Evolutionary conservation across 805 yeast genomes (phyloP).

Genomic region (Wickerhamomyces hampshirensis): DNA sequence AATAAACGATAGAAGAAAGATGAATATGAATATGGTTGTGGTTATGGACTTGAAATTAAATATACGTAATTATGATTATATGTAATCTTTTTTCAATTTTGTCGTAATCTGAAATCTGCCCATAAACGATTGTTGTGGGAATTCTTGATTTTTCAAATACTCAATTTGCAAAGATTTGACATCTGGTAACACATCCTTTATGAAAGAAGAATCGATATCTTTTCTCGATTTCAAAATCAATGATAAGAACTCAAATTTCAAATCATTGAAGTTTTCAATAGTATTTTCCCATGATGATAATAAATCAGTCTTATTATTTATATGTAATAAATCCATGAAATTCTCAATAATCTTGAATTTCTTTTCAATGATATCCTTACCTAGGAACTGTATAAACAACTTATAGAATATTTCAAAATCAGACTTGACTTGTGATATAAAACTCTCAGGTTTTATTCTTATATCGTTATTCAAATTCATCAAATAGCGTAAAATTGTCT

Average conservation of each 20-base stretch:
- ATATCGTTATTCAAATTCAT: slow-evolving; percentile 38
- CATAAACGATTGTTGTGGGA: slow-evolving; percentile 12
- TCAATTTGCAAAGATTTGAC: slow-evolving; percentile 10
- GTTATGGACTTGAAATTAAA: neutral
- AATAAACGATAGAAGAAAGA: slow-evolving; percentile 2
- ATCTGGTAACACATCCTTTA: slow-evolving; percentile 11
- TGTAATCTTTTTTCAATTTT: slow-evolving; percentile 13
- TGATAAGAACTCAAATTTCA: slow-evolving; percentile 66
- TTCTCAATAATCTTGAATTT: slow-evolving; percentile 58
- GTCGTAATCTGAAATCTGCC: slow-evolving; percentile 11
- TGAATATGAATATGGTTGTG: too few species aligned
- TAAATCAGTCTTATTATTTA: slow-evolving; percentile 42
- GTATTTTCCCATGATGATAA: slow-evolving; percentile 57
- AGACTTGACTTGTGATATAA: slow-evolving; percentile 47
- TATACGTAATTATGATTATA: slow-evolving; percentile 1
- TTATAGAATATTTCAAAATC: slow-evolving; percentile 57
- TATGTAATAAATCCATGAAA: slow-evolving; percentile 50
- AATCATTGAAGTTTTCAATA: slow-evolving; percentile 65
- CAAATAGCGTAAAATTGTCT: slow-evolving; percentile 44
- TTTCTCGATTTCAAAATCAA: slow-evolving; percentile 49
- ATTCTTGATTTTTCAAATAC: slow-evolving; percentile 7
- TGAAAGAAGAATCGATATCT: slow-evolving; percentile 26
- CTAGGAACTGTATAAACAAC: slow-evolving; percentile 42
- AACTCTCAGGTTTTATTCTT: slow-evolving; percentile 37
- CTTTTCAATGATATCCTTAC: slow-evolving; percentile 38